phyloP scores from a whole-genome alignment of 176 grass and related monocot species.

The Musa beccarii region DNA sequence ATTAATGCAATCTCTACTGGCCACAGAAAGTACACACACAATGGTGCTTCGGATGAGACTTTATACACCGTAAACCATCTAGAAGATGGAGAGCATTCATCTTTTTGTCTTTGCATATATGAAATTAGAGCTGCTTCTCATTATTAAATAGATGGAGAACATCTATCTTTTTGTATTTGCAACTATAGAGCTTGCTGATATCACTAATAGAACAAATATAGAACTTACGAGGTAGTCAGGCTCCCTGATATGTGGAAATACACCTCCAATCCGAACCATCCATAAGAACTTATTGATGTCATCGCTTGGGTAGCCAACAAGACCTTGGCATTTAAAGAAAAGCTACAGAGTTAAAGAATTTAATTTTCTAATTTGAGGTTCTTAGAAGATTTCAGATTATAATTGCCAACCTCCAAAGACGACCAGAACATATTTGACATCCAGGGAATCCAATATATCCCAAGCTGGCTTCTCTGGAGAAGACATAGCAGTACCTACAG shows the following conservation, averaged over 20 bases:
- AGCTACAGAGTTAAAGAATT: neutral
- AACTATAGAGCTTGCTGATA: too few species aligned
- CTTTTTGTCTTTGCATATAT: too few species aligned
- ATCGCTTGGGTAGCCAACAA: conserved; percentile 98
- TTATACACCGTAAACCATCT: too few species aligned
- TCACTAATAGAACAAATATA: neutral
- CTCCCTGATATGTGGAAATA: conserved; percentile 98
- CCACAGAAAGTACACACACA: too few species aligned
- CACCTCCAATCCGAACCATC: conserved; percentile 99
- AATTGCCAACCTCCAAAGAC: conserved; percentile 81
- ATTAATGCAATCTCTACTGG: too few species aligned
- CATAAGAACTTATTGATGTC: conserved; percentile 99
- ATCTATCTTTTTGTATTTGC: too few species aligned
- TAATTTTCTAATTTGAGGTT: neutral
- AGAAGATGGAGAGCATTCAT: too few species aligned
- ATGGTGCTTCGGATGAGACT: too few species aligned
- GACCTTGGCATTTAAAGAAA: conserved; percentile 43
- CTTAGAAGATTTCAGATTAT: conserved; percentile 1
- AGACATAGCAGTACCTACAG: conserved; percentile 99
- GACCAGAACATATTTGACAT: conserved; percentile 99
- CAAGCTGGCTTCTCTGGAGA: conserved; percentile 97
- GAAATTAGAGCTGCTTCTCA: too few species aligned
- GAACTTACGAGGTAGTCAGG: conserved; percentile 97
- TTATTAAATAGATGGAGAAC: too few species aligned
- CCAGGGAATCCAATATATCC: conserved; percentile 94